A percentile compares a stretch with the other conserved stretches of the same genome.
Conservation (phyloP, 371 early-diverging fungal genomes). For the Lichtheimia hyalospora region DNA sequence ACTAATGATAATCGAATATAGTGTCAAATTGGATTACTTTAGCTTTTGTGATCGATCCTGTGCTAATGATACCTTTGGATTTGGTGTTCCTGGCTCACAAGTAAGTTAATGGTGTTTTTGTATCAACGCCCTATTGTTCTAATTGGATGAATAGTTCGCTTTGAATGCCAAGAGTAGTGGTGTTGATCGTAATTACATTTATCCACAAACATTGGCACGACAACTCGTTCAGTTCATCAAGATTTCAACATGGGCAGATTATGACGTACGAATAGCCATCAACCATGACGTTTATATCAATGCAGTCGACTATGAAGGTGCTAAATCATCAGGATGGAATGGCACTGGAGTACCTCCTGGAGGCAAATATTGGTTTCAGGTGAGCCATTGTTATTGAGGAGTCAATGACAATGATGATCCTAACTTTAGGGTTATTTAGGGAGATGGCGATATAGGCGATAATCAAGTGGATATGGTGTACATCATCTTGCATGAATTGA, state of each 20-base stretch:
- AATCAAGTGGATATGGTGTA: conserved; percentile 44
- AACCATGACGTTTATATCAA: conserved; percentile 47
- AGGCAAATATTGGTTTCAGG: conserved; percentile 45
- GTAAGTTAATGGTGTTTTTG: conserved; percentile 10
- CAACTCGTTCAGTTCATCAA: conserved; percentile 42
- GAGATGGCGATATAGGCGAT: conserved; percentile 22
- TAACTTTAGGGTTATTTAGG: conserved; percentile 10
- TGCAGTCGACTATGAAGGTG: conserved; percentile 24
- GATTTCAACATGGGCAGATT: conserved; percentile 33
- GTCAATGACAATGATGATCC: no score
- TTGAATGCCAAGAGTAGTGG: conserved; percentile 14
- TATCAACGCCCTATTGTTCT: conserved; percentile 20
- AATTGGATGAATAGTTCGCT: conserved; percentile 29
- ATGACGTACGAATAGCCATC: conserved; percentile 42
- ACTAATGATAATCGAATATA: background rate
- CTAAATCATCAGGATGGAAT: conserved; percentile 30
- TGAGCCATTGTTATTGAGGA: conserved; percentile 7
- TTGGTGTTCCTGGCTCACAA: conserved; percentile 40
- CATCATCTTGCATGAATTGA: conserved; percentile 43
- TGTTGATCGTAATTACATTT: conserved; percentile 45
- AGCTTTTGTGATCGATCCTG: conserved; percentile 37
- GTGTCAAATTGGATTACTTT: conserved; percentile 4
- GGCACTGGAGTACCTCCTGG: conserved; percentile 32
- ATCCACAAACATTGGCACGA: conserved; percentile 50
- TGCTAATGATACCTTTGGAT: conserved; percentile 35